Percentiles rank a stretch among this genome's conserved stretches.
These are phyloP conservation scores for Coprinellus micaceus DNA, from an alignment of 768 basidiomycete genomes.

Conservation along the genomic window DNA sequence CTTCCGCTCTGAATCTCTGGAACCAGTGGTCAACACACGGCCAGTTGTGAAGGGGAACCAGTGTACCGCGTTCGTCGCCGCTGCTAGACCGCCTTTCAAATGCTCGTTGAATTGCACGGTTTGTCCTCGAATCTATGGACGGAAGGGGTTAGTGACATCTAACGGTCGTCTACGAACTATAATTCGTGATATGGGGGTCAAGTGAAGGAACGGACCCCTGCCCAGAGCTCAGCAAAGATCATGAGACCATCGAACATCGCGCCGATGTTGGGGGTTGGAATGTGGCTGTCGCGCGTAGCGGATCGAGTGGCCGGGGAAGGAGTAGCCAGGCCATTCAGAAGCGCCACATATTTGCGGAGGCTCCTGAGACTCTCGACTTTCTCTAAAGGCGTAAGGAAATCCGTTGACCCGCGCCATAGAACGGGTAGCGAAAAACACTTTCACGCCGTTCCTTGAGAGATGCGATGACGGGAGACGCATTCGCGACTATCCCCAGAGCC, in stretches of 20 bases:
- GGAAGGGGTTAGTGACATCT: background rate
- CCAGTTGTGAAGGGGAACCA: no score
- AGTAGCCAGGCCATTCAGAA: background rate
- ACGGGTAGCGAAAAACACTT: background rate
- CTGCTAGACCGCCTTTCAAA: background rate
- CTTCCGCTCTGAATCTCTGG: background rate
- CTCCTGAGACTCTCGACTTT: background rate
- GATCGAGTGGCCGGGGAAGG: background rate
- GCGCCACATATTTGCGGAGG: background rate
- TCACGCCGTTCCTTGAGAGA: background rate
- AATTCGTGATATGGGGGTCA: no score
- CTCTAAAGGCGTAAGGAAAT: background rate
- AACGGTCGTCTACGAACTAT: no score
- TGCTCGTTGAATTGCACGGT: background rate
- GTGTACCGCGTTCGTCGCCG: background rate
- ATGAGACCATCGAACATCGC: background rate
- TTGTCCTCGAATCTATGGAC: background rate
- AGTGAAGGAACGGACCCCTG: background rate
- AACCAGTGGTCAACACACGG: background rate
- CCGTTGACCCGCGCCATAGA: background rate
- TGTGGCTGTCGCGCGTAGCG: background rate
- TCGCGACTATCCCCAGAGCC: background rate
- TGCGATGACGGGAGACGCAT: background rate
- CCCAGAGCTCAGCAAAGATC: background rate
- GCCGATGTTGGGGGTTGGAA: background rate